phyloP scores from a whole-genome alignment of 2,329 filamentous ascomycete species.

The Emergomyces orientalis region DNA sequence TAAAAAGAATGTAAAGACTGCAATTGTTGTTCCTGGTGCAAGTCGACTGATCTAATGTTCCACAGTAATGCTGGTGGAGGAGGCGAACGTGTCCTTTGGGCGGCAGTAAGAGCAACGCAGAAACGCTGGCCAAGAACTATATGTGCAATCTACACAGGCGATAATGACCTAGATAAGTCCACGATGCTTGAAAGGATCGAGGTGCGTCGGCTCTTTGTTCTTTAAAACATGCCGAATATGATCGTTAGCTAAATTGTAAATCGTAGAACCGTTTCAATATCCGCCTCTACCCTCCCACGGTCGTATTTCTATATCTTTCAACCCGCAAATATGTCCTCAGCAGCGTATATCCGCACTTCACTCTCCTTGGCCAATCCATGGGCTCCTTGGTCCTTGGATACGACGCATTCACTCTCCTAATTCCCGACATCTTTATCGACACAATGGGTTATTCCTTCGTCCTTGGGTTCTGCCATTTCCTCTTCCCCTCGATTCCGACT shows the following conservation, averaged over 20 bases:
- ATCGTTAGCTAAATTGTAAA: slow-evolving; percentile 6
- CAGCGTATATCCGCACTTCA: slow-evolving; percentile 84
- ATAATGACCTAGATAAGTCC: slow-evolving; percentile 76
- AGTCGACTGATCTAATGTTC: background rate
- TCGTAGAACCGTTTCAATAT: slow-evolving; percentile 80
- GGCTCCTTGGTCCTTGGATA: slow-evolving; percentile 81
- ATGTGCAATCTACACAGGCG: slow-evolving; percentile 90
- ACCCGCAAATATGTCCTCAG: slow-evolving; percentile 79
- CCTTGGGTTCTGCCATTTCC: slow-evolving; percentile 67
- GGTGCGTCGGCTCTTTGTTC: slow-evolving; percentile 32
- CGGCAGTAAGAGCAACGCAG: slow-evolving; percentile 85
- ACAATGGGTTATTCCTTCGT: slow-evolving; percentile 98
- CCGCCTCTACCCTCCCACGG: slow-evolving; percentile 66
- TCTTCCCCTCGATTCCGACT: slow-evolving; percentile 74
- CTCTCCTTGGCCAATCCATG: slow-evolving; percentile 83
- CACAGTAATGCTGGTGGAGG: slow-evolving; percentile 85
- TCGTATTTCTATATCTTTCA: slow-evolving; percentile 84
- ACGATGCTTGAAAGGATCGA: slow-evolving; percentile 69
- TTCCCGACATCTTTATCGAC: slow-evolving; percentile 89
- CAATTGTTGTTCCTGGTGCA: slow-evolving; percentile 8
- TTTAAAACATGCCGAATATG: background rate
- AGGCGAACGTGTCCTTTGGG: slow-evolving; percentile 93
- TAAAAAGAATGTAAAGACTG: background rate
- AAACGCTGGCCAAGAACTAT: slow-evolving; percentile 78
- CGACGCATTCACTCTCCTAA: slow-evolving; percentile 85